phyloP scores from a whole-genome alignment of 768 basidiomycete species.

The Russula emetica region DNA sequence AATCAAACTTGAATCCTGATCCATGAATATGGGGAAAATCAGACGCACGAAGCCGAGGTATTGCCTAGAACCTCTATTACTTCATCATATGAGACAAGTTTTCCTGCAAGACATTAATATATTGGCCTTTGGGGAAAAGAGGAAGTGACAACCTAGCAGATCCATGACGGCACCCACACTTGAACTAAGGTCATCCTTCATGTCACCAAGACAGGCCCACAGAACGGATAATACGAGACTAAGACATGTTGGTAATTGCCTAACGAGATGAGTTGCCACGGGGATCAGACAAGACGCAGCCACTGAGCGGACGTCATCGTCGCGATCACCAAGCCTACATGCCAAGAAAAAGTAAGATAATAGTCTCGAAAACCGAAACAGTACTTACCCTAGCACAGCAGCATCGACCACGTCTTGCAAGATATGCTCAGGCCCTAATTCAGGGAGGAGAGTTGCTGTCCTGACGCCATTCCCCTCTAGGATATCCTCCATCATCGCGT shows the following conservation, averaged over 20 bases:
- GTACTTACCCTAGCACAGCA: conserved; percentile 79
- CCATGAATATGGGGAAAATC: background rate
- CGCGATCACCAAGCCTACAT: conserved; percentile 74
- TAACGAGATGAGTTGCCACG: conserved; percentile 76
- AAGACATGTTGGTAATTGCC: conserved; percentile 66
- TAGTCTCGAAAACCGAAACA: background rate
- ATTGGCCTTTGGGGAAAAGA: background rate
- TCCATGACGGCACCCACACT: conserved; percentile 98
- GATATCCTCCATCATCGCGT: conserved; percentile 26
- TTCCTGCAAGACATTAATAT: conserved; percentile 46
- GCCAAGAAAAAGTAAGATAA: conserved; percentile 5
- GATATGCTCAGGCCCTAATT: conserved; percentile 47
- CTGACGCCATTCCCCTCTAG: conserved; percentile 29
- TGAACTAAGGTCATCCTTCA: conserved; percentile 95
- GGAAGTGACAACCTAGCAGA: conserved; percentile 61
- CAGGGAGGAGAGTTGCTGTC: conserved; percentile 30
- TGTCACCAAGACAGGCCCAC: conserved; percentile 85
- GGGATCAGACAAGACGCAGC: conserved; percentile 90
- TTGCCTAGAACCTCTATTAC: conserved; percentile 75
- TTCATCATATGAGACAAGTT: conserved; percentile 71
- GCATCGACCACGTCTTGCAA: conserved; percentile 83
- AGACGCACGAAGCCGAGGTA: conserved; percentile 64
- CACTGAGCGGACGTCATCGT: conserved; percentile 95
- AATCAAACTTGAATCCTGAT: background rate
- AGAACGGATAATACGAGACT: conserved; percentile 74